Evolutionary conservation across 345 rosid species (phyloP).

Genomic region (Lumnitzera littorea): DNA sequence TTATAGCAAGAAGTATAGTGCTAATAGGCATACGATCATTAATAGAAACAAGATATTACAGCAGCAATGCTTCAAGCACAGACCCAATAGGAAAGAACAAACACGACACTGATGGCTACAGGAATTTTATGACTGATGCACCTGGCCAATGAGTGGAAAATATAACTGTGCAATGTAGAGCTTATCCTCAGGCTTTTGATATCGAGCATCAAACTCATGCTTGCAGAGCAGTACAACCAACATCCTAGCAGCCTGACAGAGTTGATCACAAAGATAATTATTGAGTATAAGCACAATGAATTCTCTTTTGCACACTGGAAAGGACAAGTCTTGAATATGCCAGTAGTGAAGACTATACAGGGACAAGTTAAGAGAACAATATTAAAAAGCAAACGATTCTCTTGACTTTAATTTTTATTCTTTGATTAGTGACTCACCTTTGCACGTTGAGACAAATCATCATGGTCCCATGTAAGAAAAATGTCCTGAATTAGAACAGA

Average conservation of each 20-base stretch:
- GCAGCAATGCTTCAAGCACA: too few relatives aligned
- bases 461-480: constrained; percentile 96
- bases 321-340: too few relatives aligned
- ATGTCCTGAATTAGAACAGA: constrained; percentile 93
- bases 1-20: too few relatives aligned
- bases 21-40: too few relatives aligned
- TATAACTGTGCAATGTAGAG: constrained; percentile 89
- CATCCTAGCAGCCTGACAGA: constrained; percentile 84
- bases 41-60: background rate
- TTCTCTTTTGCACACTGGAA: background rate
- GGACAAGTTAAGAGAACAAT: too few relatives aligned
- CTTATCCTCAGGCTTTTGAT: constrained; percentile 98
- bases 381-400: background rate
- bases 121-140: constrained; percentile 11
- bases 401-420: too few relatives aligned
- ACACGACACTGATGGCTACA: background rate
- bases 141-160: constrained; percentile 96
- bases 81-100: too few relatives aligned
- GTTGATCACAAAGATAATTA: constrained; percentile 13
- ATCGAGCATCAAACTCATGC: constrained; percentile 96
- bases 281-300: background rate
- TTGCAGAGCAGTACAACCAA: constrained; percentile 88
- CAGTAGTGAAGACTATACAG: too few relatives aligned
- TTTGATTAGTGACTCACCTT: constrained; percentile 41
- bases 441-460: constrained; percentile 86